Base-by-base conservation (phyloP, 2,329 filamentous ascomycete species). In the Macroventuria anomochaeta region DNA sequence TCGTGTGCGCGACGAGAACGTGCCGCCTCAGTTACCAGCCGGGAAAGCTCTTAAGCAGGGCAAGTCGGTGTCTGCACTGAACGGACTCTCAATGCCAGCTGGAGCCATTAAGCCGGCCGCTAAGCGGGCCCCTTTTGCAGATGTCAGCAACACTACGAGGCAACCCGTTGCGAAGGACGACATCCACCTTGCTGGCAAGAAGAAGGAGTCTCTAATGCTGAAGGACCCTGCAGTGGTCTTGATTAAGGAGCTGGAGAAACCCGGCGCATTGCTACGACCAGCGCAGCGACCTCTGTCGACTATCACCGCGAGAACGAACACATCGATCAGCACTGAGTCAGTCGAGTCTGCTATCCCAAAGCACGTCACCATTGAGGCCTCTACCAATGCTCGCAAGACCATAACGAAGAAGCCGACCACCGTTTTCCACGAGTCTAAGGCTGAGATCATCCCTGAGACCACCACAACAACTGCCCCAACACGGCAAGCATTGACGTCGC, bases 91-190 rank as follows among this genome's bases (percentile, higher is more conserved):
- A 13, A 71, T 81, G 56, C 78, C 81, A 57, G 81, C 79, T 42
- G 81, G 78, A 53, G 81, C 79, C 32, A 75, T 87, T 60, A 90
- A 88, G 74, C 81, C 84, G 43, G 81, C 84, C 52, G 81, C 87
- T 49, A 95, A 93, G 79, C 87, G 92, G 62, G 86, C 87, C 58
- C 90, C 86, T 11, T 92, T 96, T 75, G 89, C 85, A 42, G 92
- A 96, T 72, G 83, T 95, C 57, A 95, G 89, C 80, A 93, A 93
- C 69, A 86, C 82, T 38, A 69, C 80, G 33, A 75, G 68, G 46
- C 65, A 68, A 37, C 67, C 64, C 23, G 25, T 69, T 58, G 64
- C 68, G 50, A 83, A 84, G 64, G 86, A 89, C 71, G 86, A 88
- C 64, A 79, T 79, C 31, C 77, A 77, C 46, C 68, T 84, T 21